Conservation (phyloP, 2,329 filamentous ascomycete species). For the Colletotrichum cuscutae region DNA sequence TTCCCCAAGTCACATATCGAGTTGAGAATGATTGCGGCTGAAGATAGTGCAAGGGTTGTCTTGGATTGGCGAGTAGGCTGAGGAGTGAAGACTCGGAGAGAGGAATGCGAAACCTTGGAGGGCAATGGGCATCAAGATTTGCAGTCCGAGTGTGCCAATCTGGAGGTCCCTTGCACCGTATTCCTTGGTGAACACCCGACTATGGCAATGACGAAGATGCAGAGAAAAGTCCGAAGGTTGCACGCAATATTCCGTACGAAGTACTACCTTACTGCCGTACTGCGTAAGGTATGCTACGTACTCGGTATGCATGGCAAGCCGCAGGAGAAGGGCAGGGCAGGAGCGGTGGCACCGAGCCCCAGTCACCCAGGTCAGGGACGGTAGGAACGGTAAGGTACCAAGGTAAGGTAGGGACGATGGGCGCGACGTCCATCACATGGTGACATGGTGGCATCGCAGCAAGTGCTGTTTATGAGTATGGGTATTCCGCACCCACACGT, state of each 20-base stretch:
- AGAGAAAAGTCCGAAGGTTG: not conserved
- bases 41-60: not conserved
- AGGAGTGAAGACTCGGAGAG: not conserved
- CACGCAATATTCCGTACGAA: not conserved
- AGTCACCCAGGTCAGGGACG: too few species aligned
- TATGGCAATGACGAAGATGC: not conserved
- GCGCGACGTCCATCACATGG: conserved; percentile 5
- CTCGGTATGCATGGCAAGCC: too few species aligned
- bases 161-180: too few species aligned
- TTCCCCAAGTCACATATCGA: not conserved
- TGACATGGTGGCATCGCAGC: not conserved
- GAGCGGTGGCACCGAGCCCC: too few species aligned
- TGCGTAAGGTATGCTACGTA: too few species aligned
- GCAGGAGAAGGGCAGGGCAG: too few species aligned
- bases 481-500: too few species aligned
- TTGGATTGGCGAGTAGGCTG: not conserved
- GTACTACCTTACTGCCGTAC: too few species aligned
- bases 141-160: not conserved
- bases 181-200: too few species aligned
- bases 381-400: not conserved
- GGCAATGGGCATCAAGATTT: not conserved
- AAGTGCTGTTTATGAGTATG: not conserved
- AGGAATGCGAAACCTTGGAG: not conserved
- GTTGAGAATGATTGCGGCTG: not conserved
- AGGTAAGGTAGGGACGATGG: not conserved